Evolutionary conservation across 2,329 filamentous ascomycete genomes (phyloP), one percentile per base, ranked within the genome.

Genomic region (Clonostachys solani): DNA sequence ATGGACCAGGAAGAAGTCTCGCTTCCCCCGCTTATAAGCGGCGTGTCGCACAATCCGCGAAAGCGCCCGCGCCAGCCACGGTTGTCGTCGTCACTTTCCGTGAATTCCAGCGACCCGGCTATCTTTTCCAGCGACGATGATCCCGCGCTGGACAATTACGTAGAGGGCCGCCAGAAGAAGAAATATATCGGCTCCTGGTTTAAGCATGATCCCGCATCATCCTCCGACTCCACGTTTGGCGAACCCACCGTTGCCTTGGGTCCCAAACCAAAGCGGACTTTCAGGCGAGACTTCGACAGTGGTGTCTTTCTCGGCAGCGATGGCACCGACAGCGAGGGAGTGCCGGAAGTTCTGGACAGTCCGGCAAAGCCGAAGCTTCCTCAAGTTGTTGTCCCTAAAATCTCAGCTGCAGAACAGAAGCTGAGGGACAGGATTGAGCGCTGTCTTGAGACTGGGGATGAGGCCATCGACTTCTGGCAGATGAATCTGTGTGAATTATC

Each of bases 81-180:
- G 17, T 49, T 56, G 29, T 10, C 10, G 13, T 57, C 56, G 19
- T 56, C 60, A 49, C 58, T 60, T 47, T 54, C 60, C 36, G 52
- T 62, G 5, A 81, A 83, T 59, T 88, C 84, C 17, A 88, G 86
- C 58, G 86, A 89, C 56, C 84, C 84, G 5, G 77, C 82, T 43
- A 63, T 88, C 23, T 89, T 89, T 63, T 88, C 84, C 5, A 85
- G 82, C 60, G 86, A 89, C 49, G 84, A 88, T 56, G 84, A 87
- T 48, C 81, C 82, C 4, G 77, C 78, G 2, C 62, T 84, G 43
- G 83, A 87, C 50, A 84, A 85, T 55, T 87, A 87, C 57, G 67
- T 73, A 19, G 68, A 77, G 43, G 73, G 73, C 2, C 69, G 74
- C 23, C 72, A 75, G 52, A 75, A 77, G 50, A 89, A 87, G 68